Evolutionary conservation across 2,329 filamentous ascomycete genomes (phyloP), one percentile per base, ranked within the genome.

Genomic region (Trichoderma oligosporum): DNA sequence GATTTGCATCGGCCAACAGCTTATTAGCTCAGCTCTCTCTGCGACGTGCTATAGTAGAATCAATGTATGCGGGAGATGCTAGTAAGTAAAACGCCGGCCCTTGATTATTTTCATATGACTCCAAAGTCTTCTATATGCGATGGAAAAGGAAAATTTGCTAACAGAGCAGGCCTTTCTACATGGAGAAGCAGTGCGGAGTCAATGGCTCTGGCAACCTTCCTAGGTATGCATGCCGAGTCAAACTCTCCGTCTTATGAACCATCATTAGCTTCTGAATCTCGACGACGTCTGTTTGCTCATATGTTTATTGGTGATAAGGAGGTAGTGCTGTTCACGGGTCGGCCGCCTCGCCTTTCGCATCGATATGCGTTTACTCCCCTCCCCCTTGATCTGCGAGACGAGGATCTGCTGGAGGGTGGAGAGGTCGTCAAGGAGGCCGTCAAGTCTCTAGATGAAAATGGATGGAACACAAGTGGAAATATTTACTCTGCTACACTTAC

Each of bases 301-400:
- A 60, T 76, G 18, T 78, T 75, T 56, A 70, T 66, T 31, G 62
- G 75, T 7, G 82, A 85, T 62, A 82, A 83, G 41, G 74, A 74
- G 7, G 68, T 73, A 0, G 75, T 79, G 0, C 73, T 78, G 0
- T 82, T 83, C 44, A 76, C 77, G 1, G 82, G 82, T 0, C 70
- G 81, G 0, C 83, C 82, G 0, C 82, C 82, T 0, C 66, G 78
- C 2, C 65, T 83, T 4, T 74, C 75, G 9, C 74, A 80, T 27
- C 75, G 79, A 1, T 85, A 83, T 62, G 79, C 76, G 45, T 75
- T 75, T 6, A 75, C 81, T 1, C 79, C 81, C 14, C 64, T 78
- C 2, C 82, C 82, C 0, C 68, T 85, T 0, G 83, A 85, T 61
- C 64, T 86, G 0, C 72, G 68, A 4, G 81, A 84, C 42, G 67